Percentiles rank a stretch among this genome's conserved stretches.
Conservation (phyloP, 208 protist species). For the Acanthamoeba royreba region DNA sequence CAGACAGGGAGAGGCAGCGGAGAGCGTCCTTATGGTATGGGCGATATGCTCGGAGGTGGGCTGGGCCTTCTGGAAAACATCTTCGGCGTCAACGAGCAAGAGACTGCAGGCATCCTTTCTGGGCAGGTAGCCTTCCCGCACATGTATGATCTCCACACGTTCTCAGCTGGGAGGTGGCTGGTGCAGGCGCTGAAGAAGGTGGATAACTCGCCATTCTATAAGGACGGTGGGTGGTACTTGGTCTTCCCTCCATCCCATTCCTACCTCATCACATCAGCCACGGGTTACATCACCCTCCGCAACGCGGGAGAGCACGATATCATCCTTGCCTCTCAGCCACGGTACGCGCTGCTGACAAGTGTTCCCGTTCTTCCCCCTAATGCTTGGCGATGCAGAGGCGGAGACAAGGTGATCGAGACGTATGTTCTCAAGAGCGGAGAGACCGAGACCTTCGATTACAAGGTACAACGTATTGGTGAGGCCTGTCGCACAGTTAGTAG, state of each 20-base stretch:
- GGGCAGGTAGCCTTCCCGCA: neutral
- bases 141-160: neutral
- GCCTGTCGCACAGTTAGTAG: neutral
- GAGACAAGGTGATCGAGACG: constrained; percentile 30
- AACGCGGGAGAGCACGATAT: neutral
- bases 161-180: neutral
- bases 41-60: neutral
- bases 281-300: constrained; percentile 32
- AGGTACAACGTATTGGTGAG: neutral
- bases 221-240: neutral
- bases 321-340: neutral
- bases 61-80: constrained; percentile 23
- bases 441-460: constrained; percentile 42
- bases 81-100: constrained; percentile 23
- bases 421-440: neutral
- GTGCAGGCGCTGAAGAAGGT: neutral
- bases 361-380: neutral
- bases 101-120: constrained; percentile 15
- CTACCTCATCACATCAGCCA: constrained; percentile 37
- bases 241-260: constrained; percentile 43
- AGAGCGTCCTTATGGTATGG: constrained; percentile 25
- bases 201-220: constrained; percentile 18
- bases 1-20: neutral
- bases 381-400: neutral
- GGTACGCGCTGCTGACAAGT: neutral